Percentiles rank a stretch among this genome's conserved stretches.
These are phyloP conservation scores for Solanum sitiens DNA, from an alignment of 257 asterid species.

Conservation along the genomic window DNA sequence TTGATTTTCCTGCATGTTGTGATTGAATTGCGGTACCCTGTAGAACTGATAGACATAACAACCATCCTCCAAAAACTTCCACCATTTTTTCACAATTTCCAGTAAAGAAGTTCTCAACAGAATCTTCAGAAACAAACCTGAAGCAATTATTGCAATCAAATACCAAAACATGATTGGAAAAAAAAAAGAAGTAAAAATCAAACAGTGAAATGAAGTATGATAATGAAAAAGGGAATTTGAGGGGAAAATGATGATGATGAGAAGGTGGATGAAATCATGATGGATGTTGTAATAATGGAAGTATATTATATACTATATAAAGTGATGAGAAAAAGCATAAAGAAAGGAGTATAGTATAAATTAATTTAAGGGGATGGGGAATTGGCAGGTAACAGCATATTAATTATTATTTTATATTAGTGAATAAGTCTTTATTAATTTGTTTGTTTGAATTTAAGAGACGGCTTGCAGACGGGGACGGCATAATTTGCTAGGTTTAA, in stretches of 20 bases:
- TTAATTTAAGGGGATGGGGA: background rate
- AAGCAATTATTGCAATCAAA: conserved; percentile 10
- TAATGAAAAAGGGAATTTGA: background rate
- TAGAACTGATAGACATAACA: conserved; percentile 65
- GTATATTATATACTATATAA: background rate
- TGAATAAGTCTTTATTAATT: background rate
- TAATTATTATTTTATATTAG: background rate
- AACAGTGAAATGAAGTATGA: background rate
- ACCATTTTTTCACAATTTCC: conserved; percentile 27
- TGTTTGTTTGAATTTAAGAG: background rate
- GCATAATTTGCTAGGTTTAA: background rate
- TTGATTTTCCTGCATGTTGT: conserved; percentile 87
- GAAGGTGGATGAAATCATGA: conserved; percentile 3
- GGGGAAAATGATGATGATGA: background rate
- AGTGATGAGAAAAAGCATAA: background rate
- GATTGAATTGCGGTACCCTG: conserved; percentile 82
- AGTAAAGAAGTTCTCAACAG: conserved; percentile 40
- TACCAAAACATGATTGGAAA: conserved; percentile 32
- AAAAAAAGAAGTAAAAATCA: background rate
- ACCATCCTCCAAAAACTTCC: conserved; percentile 38
- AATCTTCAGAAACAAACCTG: conserved; percentile 19
- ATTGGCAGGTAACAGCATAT: background rate
- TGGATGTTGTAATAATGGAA: background rate
- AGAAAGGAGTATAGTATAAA: background rate
- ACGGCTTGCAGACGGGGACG: background rate